Evolutionary conservation across 768 basidiomycete genomes (phyloP).

Genomic region (Rhodotorula graminis): DNA sequence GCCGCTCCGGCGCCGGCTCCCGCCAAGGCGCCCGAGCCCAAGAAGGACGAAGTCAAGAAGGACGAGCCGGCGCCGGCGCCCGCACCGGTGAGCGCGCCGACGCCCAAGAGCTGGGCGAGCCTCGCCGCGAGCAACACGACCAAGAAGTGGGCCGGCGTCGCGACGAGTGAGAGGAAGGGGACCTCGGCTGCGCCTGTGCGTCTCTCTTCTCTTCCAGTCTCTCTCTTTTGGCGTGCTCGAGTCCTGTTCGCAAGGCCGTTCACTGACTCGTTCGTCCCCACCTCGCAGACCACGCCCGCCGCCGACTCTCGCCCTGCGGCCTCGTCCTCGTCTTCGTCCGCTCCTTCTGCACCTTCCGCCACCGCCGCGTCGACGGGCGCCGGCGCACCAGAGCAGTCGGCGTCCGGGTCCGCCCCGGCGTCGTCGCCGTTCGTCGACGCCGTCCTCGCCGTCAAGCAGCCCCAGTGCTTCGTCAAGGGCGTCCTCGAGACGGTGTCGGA

Average conservation of each 20-base stretch:
- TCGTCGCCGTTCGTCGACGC: constrained; percentile 53
- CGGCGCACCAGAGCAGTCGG: too few relatives aligned
- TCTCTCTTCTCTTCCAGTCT: neutral
- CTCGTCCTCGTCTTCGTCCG: neutral
- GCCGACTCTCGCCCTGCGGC: neutral
- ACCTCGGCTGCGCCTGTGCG: constrained; percentile 55
- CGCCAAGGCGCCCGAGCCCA: constrained; percentile 5
- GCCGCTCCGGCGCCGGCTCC: neutral
- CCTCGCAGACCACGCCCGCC: constrained; percentile 20
- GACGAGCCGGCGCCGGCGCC: constrained; percentile 39
- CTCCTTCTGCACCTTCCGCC: neutral
- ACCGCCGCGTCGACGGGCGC: neutral
- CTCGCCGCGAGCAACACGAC: constrained; percentile 75
- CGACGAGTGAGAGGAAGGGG: constrained; percentile 64
- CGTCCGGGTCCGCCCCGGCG: neutral
- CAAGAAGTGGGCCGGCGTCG: constrained; percentile 75
- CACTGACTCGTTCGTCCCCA: neutral
- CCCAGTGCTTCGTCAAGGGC: constrained; percentile 90
- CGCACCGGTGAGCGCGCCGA: constrained; percentile 47
- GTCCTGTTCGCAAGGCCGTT: too few relatives aligned
- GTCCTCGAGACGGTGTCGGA: constrained; percentile 65
- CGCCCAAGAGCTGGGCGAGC: constrained; percentile 83
- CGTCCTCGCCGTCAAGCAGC: constrained; percentile 55
- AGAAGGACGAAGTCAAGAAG: constrained; percentile 23
- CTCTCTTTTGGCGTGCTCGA: too few relatives aligned